Base-by-base conservation (phyloP, 2,329 filamentous ascomycete species). In the Coniella lustricola region DNA sequence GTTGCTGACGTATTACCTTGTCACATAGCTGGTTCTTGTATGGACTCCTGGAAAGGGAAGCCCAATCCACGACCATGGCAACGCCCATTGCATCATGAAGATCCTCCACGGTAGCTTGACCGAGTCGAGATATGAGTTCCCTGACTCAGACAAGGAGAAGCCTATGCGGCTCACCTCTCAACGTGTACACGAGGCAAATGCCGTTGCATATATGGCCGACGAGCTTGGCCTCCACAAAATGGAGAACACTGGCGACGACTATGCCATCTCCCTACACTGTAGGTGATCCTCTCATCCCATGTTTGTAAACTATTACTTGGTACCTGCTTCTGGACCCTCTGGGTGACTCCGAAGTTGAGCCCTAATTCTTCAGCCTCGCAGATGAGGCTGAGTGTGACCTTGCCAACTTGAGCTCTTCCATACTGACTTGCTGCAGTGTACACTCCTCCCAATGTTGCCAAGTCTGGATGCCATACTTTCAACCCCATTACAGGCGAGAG, bases 41-140 rank as follows among this genome's bases (percentile, higher is more conserved):
- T 96, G 90, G 90, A 84, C 82, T 14, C 90, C 90, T 0, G 85
- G 86, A 44, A 88, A 88, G 67, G 79, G 79, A 33, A 91, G 85
- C 59, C 84, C 86, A 10, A 89, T 96, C 62, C 90, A 96, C 63
- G 90, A 96, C 64, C 85, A 89, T 66, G 84, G 84, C 62, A 87
- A 91, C 53, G 87, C 90, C 34, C 90, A 95, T 64, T 96, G 90
- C 67, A 73, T 95, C 58, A 95, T 95, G 88, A 95, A 85, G 73
- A 82, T 91, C 56, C 76, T 95, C 54, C 82, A 81, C 57, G 90
- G 90, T 39, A 77, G 74, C 53, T 71, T 95, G 52, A 86, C 81
- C 57, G 90, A 96, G 70, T 90, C 87, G 16, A 78, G 87, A 51
- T 95, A 88, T 66, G 76, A 77, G 44, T 90, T 86, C 69, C 90